These are phyloP conservation scores for Paracamarosporium sp. DNA, from an alignment of 2,329 filamentous ascomycete species.

Conservation along the genomic window DNA sequence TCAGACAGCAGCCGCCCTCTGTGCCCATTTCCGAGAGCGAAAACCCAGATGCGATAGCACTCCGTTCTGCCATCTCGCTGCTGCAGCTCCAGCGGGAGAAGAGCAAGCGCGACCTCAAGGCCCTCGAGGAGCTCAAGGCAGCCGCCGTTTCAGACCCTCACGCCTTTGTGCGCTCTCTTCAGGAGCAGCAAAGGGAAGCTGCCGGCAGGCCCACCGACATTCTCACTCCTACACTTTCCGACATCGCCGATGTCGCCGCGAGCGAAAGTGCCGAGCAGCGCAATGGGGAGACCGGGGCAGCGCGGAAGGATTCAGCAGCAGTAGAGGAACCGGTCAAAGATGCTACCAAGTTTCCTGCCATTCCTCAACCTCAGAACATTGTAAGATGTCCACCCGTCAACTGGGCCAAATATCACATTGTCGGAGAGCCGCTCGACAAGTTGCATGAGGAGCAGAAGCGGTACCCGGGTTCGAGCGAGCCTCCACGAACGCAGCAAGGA, in stretches of 20 bases:
- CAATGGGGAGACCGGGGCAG: constrained; percentile 22
- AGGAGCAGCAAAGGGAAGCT: constrained; percentile 60
- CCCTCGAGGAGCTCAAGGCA: constrained; percentile 72
- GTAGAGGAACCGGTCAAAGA: constrained; percentile 19
- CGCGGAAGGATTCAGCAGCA: constrained; percentile 37
- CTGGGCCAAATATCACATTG: constrained; percentile 93
- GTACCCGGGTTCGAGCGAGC: constrained; percentile 48
- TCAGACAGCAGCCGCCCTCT: constrained; percentile 51
- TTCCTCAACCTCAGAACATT: constrained; percentile 81
- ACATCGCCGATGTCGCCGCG: constrained; percentile 40
- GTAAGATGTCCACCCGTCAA: constrained; percentile 89
- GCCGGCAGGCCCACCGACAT: constrained; percentile 35
- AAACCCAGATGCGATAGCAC: constrained; percentile 86
- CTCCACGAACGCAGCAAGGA: constrained; percentile 39
- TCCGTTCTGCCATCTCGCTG: constrained; percentile 84
- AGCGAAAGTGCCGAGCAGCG: constrained; percentile 32
- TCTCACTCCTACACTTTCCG: constrained; percentile 47
- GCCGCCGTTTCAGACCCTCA: constrained; percentile 74
- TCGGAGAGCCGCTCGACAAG: constrained; percentile 82
- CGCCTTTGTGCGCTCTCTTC: constrained; percentile 73
- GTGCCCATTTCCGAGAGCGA: constrained; percentile 56
- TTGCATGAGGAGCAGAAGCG: constrained; percentile 80
- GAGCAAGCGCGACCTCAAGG: constrained; percentile 75
- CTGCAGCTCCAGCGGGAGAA: constrained; percentile 85
- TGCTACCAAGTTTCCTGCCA: constrained; percentile 61